A percentile compares a stretch with the other conserved stretches of the same genome.
Evolutionary conservation across 805 yeast species (phyloP).

Genomic region (Metschnikowia vanudenii): DNA sequence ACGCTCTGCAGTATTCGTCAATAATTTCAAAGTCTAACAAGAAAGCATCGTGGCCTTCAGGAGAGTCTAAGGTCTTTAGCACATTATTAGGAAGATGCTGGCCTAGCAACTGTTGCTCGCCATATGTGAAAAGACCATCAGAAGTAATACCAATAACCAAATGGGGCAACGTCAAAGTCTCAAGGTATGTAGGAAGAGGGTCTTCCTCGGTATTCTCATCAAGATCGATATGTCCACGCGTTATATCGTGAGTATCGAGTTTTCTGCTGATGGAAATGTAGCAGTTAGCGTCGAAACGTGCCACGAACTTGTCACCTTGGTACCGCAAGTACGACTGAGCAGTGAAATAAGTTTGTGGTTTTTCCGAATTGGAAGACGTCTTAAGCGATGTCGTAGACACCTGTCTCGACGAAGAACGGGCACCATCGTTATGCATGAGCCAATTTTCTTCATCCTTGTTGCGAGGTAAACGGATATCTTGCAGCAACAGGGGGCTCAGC

Average conservation of each 20-base stretch:
- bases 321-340: slow-evolving; percentile 94
- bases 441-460: slow-evolving; percentile 69
- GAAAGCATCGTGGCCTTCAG: slow-evolving; percentile 98
- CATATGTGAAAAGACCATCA: slow-evolving; percentile 88
- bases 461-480: slow-evolving; percentile 39
- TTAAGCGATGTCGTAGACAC: slow-evolving; percentile 1
- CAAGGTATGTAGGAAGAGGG: slow-evolving; percentile 50
- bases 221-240: slow-evolving; percentile 62
- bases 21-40: slow-evolving; percentile 83
- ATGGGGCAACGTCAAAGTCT: slow-evolving; percentile 67
- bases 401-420: slow-evolving; percentile 23
- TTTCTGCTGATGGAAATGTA: slow-evolving; percentile 92
- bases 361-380: slow-evolving; percentile 15
- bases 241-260: slow-evolving; percentile 91
- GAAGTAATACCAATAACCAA: slow-evolving; percentile 85
- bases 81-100: slow-evolving; percentile 65
- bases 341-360: slow-evolving; percentile 70
- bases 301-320: slow-evolving; percentile 88
- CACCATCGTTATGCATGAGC: slow-evolving; percentile 88
- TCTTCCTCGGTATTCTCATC: slow-evolving; percentile 32
- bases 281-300: slow-evolving; percentile 94
- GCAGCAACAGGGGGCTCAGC: slow-evolving; percentile 14
- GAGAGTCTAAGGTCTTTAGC: slow-evolving; percentile 75
- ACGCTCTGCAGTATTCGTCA: slow-evolving; percentile 65
- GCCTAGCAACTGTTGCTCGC: slow-evolving; percentile 87